phyloP scores from a whole-genome alignment of 1,284 basidiomycete genomes.

The Bondarzewia mesenterica region DNA sequence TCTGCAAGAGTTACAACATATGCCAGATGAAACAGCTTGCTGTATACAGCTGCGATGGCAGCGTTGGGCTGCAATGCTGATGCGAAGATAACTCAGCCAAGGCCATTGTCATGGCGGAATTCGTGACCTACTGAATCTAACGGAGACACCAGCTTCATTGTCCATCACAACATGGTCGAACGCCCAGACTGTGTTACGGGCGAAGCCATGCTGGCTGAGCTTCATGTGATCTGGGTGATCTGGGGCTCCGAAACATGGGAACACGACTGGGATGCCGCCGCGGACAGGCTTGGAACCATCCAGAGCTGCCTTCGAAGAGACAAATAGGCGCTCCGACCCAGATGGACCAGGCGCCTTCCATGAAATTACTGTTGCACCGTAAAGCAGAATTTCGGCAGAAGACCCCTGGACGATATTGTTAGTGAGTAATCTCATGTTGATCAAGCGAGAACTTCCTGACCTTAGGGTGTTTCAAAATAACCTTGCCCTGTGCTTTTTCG shows the following conservation, averaged over 20 bases:
- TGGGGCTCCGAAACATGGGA: conserved; percentile 82
- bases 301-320: conserved; percentile 66
- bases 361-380: conserved; percentile 78
- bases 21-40: conserved; percentile 56
- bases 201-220: conserved; percentile 81
- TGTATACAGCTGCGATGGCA: conserved; percentile 49
- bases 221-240: conserved; percentile 63
- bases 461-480: neutral
- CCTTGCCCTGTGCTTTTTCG: neutral
- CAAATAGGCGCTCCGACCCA: conserved; percentile 63
- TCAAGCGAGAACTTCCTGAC: neutral
- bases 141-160: conserved; percentile 61
- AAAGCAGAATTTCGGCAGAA: conserved; percentile 62
- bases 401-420: conserved; percentile 49
- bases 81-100: neutral
- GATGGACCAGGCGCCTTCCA: conserved; percentile 49
- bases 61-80: conserved; percentile 59
- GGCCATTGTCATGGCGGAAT: neutral
- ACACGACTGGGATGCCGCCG: conserved; percentile 81
- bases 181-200: conserved; percentile 64
- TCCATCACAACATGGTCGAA: conserved; percentile 62
- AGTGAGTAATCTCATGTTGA: too few relatives aligned
- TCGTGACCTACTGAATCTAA: conserved; percentile 56
- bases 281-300: conserved; percentile 72
- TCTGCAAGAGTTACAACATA: conserved; percentile 76